Base-by-base conservation (phyloP, 495 filamentous ascomycete genomes). In the Articulospora tetracladia region DNA sequence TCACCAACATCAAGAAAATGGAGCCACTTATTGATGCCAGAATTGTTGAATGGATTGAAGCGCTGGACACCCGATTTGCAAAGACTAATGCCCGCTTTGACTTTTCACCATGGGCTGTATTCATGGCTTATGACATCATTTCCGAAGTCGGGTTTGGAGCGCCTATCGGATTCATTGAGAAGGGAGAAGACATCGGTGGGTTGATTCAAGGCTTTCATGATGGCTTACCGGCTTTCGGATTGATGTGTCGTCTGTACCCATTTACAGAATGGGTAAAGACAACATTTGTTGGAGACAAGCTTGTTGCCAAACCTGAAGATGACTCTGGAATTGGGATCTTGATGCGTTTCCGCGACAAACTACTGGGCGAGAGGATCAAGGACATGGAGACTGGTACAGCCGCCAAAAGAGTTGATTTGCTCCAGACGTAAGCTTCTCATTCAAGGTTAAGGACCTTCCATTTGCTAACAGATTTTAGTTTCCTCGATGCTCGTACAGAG, bases 291-390 rank as follows among this genome's bases (percentile, higher is more conserved):
- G 51, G 51, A 3, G 28, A 77, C 41, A 74, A 79, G 28, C 70
- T 85, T 10, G 79, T 82, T 0, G 83, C 83, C 0, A 82, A 72
- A 36, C 75, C 76, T 1, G 74, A 77, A 10, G 80, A 87, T 51
- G 65, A 81, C 62, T 73, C 68, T 44, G 77, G 77, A 12, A 69
- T 73, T 72, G 85, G 78, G 63, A 77, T 61, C 70, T 77, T 77
- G 59, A 82, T 69, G 77, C 78, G 73, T 67, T 80, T 77, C 54
- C 64, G 74, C 12, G 72, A 75, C n/a, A 69, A 76, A 12, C 65
- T 67, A 3, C 66, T 71, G 17, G 60, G 55, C 1, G 58, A 77
- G 58, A 66, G 72, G n/a, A 73, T 71, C 44, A 39, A 27, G 39
- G 68, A 63, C 59, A 64, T 66, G 36, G 60, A 50, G 57, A 60